Conservation (phyloP, 768 basidiomycete species). For the Saitozyma sp. region DNA sequence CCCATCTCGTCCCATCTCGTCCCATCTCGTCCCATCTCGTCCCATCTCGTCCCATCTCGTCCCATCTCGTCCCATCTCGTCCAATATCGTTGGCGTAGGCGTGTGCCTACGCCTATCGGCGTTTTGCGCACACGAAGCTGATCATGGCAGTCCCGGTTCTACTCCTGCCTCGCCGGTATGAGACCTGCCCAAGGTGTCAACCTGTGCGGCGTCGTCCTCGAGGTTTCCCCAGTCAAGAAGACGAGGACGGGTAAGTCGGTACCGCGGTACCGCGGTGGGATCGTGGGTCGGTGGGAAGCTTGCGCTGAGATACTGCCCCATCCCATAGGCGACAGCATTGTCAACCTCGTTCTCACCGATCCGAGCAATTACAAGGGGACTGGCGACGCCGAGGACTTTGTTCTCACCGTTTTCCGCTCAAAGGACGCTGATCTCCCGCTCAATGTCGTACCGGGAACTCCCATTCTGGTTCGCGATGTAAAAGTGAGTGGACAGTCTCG, state of each 20-base stretch:
- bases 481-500: constrained; percentile 10
- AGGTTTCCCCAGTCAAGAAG: background rate
- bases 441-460: constrained; percentile 11
- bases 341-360: constrained; percentile 28
- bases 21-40: too few relatives aligned
- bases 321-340: constrained; percentile 18
- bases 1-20: too few relatives aligned
- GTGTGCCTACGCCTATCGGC: too few relatives aligned
- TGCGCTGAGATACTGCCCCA: too few relatives aligned
- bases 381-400: constrained; percentile 23
- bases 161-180: background rate
- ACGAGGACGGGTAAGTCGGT: background rate
- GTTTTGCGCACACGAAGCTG: too few relatives aligned
- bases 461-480: constrained; percentile 25
- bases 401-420: constrained; percentile 29
- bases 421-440: constrained; percentile 16
- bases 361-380: constrained; percentile 18
- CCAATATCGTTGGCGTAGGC: too few relatives aligned
- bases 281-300: background rate
- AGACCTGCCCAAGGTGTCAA: background rate
- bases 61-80: too few relatives aligned
- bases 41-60: too few relatives aligned
- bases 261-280: background rate
- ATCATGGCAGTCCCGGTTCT: background rate
- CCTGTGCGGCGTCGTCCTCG: constrained; percentile 1